phyloP scores from a whole-genome alignment of 306 rosid genomes.

The Ormosia semicastrata region DNA sequence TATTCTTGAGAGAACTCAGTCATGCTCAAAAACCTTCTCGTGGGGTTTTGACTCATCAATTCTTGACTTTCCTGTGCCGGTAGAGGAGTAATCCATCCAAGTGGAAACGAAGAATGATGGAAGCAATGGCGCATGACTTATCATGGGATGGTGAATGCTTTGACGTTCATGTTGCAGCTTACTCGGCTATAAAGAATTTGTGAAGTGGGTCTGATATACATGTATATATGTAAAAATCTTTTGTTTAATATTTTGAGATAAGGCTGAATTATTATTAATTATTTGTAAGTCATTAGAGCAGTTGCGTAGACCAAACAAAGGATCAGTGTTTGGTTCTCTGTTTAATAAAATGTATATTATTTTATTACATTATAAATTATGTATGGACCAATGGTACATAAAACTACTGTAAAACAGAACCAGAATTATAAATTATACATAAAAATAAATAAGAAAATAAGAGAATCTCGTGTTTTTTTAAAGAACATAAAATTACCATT shows the following conservation, averaged over 20 bases:
- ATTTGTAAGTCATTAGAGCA: neutral
- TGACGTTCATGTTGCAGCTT: slow-evolving; percentile 66
- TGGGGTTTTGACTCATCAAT: neutral
- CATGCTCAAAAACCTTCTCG: neutral
- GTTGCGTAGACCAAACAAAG: no score
- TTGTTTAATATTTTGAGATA: neutral
- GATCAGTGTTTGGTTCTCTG: no score
- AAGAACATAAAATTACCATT: no score
- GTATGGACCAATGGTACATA: no score
- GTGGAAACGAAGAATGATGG: slow-evolving; percentile 63
- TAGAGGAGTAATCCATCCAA: slow-evolving; percentile 56
- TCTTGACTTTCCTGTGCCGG: slow-evolving; percentile 9
- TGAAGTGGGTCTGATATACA: slow-evolving; percentile 29
- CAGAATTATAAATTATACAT: no score
- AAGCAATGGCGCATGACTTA: slow-evolving; percentile 78
- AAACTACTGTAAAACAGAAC: no score
- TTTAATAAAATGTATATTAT: no score
- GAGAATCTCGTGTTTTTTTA: no score
- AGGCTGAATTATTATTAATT: neutral
- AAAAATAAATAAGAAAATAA: no score
- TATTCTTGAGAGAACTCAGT: neutral
- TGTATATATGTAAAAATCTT: neutral
- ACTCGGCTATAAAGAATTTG: slow-evolving; percentile 50
- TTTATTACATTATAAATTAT: no score
- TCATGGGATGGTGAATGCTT: slow-evolving; percentile 93